A percentile compares a stretch with the other conserved stretches of the same genome.
These are phyloP conservation scores for Endogone sp. DNA, from an alignment of 192 early-diverging fungal species.

Conservation along the genomic window DNA sequence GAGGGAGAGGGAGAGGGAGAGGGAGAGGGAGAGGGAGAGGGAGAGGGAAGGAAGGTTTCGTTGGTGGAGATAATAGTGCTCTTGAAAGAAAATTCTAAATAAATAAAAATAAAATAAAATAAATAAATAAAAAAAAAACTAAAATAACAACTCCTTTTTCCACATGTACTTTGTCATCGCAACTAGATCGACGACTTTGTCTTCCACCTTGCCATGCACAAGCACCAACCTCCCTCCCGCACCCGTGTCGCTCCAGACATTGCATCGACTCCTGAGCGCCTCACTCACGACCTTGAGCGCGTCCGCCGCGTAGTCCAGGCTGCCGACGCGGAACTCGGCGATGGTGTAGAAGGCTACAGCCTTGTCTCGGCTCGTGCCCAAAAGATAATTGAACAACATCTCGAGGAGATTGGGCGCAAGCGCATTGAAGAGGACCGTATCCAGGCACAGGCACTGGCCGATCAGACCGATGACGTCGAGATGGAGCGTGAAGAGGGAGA, in stretches of 20 bases:
- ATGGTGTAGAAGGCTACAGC: constrained; percentile 11
- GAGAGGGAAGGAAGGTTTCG: too few species aligned
- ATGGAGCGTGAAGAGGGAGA: constrained; percentile 9
- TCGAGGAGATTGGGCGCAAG: too few species aligned
- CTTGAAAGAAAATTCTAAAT: too few species aligned
- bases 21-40: constrained; percentile 3
- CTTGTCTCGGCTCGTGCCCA: constrained; percentile 28
- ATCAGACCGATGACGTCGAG: background rate
- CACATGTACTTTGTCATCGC: too few species aligned
- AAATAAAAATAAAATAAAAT: too few species aligned
- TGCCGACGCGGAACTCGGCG: constrained; percentile 53
- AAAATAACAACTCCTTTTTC: background rate
- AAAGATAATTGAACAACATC: background rate
- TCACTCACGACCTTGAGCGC: constrained; percentile 72
- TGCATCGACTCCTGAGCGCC: constrained; percentile 58
- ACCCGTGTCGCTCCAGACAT: constrained; percentile 69
- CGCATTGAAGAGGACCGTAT: too few species aligned
- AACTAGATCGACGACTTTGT: constrained; percentile 53
- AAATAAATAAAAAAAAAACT: too few species aligned
- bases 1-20: constrained; percentile 16
- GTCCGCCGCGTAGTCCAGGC: constrained; percentile 46
- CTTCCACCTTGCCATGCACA: constrained; percentile 48
- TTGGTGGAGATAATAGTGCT: too few species aligned
- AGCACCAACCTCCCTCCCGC: constrained; percentile 35
- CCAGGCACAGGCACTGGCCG: background rate